Percentiles rank a stretch among this genome's conserved stretches.
Evolutionary conservation across 352 stramenopile species (phyloP).

Genomic region (Peronosclerospora sorghi): DNA sequence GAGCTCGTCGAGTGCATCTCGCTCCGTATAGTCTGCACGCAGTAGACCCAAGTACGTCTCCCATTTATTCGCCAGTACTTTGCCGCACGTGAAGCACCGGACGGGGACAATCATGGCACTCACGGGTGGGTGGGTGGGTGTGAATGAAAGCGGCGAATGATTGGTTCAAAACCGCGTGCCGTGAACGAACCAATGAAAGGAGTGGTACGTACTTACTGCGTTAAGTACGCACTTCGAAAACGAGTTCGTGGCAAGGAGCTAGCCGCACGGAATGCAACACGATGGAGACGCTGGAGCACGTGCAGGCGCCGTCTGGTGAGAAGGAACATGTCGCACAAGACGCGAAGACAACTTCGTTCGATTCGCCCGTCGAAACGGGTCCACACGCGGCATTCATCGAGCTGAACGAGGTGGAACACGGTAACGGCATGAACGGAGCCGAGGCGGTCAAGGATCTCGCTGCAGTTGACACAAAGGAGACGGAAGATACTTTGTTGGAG

Average conservation of each 20-base stretch:
- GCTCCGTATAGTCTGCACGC: constrained; percentile 94
- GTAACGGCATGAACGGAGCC: no score
- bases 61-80: constrained; percentile 99
- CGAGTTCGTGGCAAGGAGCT: no score
- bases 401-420: constrained; percentile 3
- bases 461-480: no score
- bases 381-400: neutral
- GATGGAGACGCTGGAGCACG: constrained; percentile 9
- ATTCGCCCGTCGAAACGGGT: constrained; percentile 5
- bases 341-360: constrained; percentile 7
- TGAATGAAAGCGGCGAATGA: neutral
- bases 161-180: neutral
- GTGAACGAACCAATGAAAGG: constrained; percentile 2
- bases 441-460: neutral
- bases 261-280: constrained; percentile 13
- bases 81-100: constrained; percentile 99
- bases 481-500: no score
- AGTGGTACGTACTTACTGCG: no score
- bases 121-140: constrained; percentile 10
- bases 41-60: constrained; percentile 97
- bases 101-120: constrained; percentile 97
- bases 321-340: constrained; percentile 8
- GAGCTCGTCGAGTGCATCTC: constrained; percentile 96
- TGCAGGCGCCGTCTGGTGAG: neutral
- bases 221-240: constrained; percentile 6